Conservation (phyloP, 768 basidiomycete species). For the Lactarius tabidus region DNA sequence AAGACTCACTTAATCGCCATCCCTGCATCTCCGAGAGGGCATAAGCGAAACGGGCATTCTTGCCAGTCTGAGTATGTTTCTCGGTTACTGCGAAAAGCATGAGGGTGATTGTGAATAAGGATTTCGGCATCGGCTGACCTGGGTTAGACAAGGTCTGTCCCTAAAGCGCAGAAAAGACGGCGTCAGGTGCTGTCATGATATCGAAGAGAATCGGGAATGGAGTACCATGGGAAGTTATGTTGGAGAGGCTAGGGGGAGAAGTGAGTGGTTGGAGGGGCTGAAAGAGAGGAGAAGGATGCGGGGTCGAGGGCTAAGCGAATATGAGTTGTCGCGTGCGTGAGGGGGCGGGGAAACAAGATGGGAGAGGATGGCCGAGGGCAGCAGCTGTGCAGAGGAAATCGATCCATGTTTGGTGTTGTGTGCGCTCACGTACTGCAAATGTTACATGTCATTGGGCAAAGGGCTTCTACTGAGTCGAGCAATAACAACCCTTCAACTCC, state of each 20-base stretch:
- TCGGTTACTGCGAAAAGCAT: constrained; percentile 54
- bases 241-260: background rate
- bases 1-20: constrained; percentile 87
- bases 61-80: constrained; percentile 74
- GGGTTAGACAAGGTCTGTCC: constrained; percentile 86
- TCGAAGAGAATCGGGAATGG: background rate
- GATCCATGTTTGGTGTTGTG: constrained; percentile 21
- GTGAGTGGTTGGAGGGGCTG: background rate
- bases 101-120: background rate
- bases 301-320: constrained; percentile 17
- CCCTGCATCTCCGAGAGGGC: constrained; percentile 97
- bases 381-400: background rate
- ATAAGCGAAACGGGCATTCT: constrained; percentile 66
- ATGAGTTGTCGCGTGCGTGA: constrained; percentile 17
- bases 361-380: background rate
- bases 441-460: constrained; percentile 5
- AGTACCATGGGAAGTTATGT: constrained; percentile 9
- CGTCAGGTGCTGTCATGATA: constrained; percentile 1
- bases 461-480: background rate
- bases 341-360: constrained; percentile 12
- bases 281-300: constrained; percentile 3
- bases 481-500: background rate
- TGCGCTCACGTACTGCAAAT: background rate
- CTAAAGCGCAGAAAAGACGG: constrained; percentile 37
- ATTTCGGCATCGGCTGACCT: constrained; percentile 41